Percentiles rank a stretch among this genome's conserved stretches.
Evolutionary conservation across 1,139 yeast genomes (phyloP).

Genomic region (Sugiyamaella grinbergsii): DNA sequence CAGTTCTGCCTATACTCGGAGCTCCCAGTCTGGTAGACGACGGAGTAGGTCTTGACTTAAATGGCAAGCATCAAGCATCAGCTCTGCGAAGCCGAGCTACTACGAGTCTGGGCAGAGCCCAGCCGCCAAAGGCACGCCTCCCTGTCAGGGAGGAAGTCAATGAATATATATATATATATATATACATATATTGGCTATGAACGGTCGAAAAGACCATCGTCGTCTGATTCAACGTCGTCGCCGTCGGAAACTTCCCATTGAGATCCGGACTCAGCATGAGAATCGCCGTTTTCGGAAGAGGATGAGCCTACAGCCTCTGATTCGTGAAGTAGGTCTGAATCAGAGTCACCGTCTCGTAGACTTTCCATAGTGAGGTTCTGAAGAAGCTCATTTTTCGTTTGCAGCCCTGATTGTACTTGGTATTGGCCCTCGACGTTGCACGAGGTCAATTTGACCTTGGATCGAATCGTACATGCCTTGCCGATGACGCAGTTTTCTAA

Average conservation of each 20-base stretch:
- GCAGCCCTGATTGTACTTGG: constrained; percentile 58
- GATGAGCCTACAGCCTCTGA: constrained; percentile 22
- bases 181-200: constrained; percentile 26
- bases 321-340: constrained; percentile 26
- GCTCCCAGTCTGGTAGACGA: no score
- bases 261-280: constrained; percentile 26
- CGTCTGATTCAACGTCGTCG: constrained; percentile 36
- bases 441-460: constrained; percentile 47
- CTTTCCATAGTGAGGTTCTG: constrained; percentile 64
- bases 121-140: neutral
- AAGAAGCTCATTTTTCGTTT: constrained; percentile 81
- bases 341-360: constrained; percentile 37
- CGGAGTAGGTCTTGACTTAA: no score
- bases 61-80: no score
- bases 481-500: constrained; percentile 93
- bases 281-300: constrained; percentile 36
- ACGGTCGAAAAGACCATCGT: constrained; percentile 52
- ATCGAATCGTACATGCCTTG: constrained; percentile 58
- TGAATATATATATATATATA: neutral
- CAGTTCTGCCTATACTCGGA: no score
- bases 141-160: neutral
- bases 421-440: constrained; percentile 86
- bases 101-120: neutral
- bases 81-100: no score
- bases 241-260: constrained; percentile 32